These are phyloP conservation scores for Aspergillus funiculosus DNA, from an alignment of 495 filamentous ascomycete genomes.

Conservation along the genomic window DNA sequence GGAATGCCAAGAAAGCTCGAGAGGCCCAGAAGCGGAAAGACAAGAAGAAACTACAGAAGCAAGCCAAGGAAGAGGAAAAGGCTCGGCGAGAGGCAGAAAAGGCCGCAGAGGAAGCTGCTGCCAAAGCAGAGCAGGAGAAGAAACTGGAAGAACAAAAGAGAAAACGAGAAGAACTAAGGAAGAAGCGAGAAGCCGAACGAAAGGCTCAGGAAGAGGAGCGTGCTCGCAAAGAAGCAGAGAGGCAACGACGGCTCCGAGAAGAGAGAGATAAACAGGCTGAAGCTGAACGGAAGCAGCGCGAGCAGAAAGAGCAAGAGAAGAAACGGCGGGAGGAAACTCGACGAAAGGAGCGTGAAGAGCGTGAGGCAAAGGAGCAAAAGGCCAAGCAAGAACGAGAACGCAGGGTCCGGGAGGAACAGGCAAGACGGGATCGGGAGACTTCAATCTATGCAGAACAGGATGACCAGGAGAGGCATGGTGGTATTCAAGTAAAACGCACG, in stretches of 20 bases:
- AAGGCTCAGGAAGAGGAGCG: constrained; percentile 87
- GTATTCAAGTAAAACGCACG: constrained; percentile 44
- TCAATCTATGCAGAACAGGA: constrained; percentile 44
- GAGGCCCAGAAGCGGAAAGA: constrained; percentile 92
- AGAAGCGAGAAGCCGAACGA: constrained; percentile 87
- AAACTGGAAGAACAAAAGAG: constrained; percentile 71
- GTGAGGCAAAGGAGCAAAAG: constrained; percentile 66
- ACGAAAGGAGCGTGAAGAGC: constrained; percentile 65
- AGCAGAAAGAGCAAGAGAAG: constrained; percentile 68
- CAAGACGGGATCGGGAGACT: constrained; percentile 45
- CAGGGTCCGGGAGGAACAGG: constrained; percentile 58
- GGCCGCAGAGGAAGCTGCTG: constrained; percentile 80
- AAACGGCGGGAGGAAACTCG: constrained; percentile 57
- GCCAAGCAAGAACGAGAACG: constrained; percentile 61
- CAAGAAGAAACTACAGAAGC: constrained; percentile 76
- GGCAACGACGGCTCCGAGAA: constrained; percentile 69
- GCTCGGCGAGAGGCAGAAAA: constrained; percentile 81
- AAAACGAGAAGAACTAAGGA: constrained; percentile 83
- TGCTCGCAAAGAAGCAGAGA: constrained; percentile 70
- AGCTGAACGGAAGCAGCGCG: constrained; percentile 62
- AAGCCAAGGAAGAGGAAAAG: constrained; percentile 83
- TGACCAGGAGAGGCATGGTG: constrained; percentile 47
- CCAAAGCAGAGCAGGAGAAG: constrained; percentile 68
- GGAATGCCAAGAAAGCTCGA: constrained; percentile 86
- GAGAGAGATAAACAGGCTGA: constrained; percentile 79